Base-by-base conservation (phyloP, 208 protist species). In the Leptomonas pyrrhocoris region DNA sequence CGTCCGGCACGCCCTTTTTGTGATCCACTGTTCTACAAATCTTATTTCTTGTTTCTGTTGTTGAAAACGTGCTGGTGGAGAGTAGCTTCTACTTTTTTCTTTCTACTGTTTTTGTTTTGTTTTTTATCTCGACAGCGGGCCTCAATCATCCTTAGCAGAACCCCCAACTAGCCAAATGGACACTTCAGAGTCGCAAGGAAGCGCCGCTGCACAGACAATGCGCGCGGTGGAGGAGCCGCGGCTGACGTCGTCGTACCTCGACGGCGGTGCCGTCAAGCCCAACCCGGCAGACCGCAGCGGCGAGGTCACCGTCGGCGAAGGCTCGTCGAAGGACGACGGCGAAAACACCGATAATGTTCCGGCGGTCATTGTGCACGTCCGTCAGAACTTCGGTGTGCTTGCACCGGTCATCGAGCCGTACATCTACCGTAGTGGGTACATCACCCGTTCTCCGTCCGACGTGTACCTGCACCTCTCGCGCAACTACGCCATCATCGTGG, bases 351-450 rank as follows among this genome's bases (percentile, higher is more conserved):
- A 74, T 46, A 63, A 80, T 57, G 69, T 74, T 45, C 82, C 85
- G 30, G 56, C 34, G 8, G 73, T 80, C 13, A 69, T 94, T 50
- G 56, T 53, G 59, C 81, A 94, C 49, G 74, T 94, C 23, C 79
- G 77, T 9, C 72, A 86, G 54, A 80, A 85, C 56, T 94, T 94
- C 64, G 83, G 84, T 53, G 46, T 81, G 2, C 49, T 92, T 53
- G 69, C 85, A 18, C 62, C 75, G 36, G 68, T 79, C 1, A 77
- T 94, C 38, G 82, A 86, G 73, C 69, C 74, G 5, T 79, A 81
- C 69, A 80, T 89, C 28, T 94, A 84, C 48, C 83, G 80, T 58
- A 78, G 63, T 25, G 89, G 86, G 11, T 64, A 82, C 18, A 65
- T 90, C 21, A 81, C 75, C 66, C 55, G 58, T 27, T 80, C 71